phyloP scores from a whole-genome alignment of 1,284 basidiomycete genomes.

The Rhodotorula sp. region DNA sequence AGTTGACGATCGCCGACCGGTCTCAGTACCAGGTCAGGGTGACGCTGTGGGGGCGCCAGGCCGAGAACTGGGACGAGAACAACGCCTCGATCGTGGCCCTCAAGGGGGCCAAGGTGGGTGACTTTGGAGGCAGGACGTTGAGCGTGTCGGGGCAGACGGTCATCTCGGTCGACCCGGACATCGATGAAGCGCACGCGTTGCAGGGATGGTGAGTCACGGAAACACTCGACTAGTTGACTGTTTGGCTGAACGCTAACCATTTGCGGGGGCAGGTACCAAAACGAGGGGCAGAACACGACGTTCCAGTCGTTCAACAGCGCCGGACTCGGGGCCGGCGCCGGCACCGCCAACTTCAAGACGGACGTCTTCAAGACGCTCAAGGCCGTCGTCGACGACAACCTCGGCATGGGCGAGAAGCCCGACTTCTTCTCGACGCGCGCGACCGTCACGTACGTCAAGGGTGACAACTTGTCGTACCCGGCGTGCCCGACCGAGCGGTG shows the following conservation, averaged over 20 bases:
- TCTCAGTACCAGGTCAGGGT: conserved; percentile 76
- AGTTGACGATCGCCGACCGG: conserved; percentile 82
- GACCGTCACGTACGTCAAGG: conserved; percentile 85
- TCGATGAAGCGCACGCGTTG: conserved; percentile 76
- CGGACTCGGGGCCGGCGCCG: conserved; percentile 48
- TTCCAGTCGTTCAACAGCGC: conserved; percentile 70
- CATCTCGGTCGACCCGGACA: conserved; percentile 83
- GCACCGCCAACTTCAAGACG: conserved; percentile 19
- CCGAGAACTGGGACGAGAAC: conserved; percentile 62
- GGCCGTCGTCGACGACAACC: conserved; percentile 76
- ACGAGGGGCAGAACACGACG: conserved; percentile 59
- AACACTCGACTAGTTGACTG: neutral
- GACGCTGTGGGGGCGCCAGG: conserved; percentile 95
- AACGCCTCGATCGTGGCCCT: conserved; percentile 68
- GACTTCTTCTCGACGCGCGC: conserved; percentile 82
- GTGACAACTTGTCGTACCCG: conserved; percentile 82
- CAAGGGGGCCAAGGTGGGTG: conserved; percentile 92
- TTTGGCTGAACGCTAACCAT: neutral
- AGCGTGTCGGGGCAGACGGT: conserved; percentile 67
- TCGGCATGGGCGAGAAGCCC: conserved; percentile 63
- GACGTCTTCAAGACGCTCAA: conserved; percentile 70
- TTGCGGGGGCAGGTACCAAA: conserved; percentile 58
- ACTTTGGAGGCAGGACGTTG: conserved; percentile 85
- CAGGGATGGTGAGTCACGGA: conserved; percentile 73
- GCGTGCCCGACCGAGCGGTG: conserved; percentile 80